Base-by-base conservation (phyloP, 2,329 filamentous ascomycete genomes). In the Colletotrichum spaethianum region DNA sequence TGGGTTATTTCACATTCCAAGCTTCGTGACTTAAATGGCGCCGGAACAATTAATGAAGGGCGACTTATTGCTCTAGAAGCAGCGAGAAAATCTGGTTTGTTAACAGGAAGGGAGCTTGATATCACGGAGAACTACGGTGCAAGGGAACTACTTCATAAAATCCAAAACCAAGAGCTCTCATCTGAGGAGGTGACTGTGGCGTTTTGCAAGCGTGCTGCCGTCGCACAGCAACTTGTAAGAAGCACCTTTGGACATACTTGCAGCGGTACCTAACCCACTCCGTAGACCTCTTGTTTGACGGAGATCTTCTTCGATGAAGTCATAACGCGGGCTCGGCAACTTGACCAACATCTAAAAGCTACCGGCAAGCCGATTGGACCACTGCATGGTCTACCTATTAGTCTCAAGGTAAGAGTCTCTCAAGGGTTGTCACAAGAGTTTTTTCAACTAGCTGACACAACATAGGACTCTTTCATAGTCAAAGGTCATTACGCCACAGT, bases 401-500 rank as follows among this genome's bases (percentile, higher is more conserved):
- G 70, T 23, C 63, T 77, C 56, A 84, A 82, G 74, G 76, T 75
- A 57, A 26, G 36, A 26, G 4, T 2, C 16, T 3, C 44, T 36
- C 4, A 3, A 20, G n/a, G 23, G 46, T 7, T 12, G 9, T 9
- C 33, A 26, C 14, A 23, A 31, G 14, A 28, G 11, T n/a, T 11
- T 16, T 31, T 52, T 77, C 4, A 74, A 77, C 28, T 31, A 31
- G 28, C 66, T 67, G 73, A 78, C 55, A 86, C 0, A 80, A 92
- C 55, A 16, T 91, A 93, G 77, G 90, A 92, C 79, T 88, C 88
- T 53, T 90, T 92, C 79, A 85, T 89, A 64, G 79, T 91, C 52
- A 80, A 82, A 3, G 85, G 88, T 55, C 81, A 85, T 40, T 85
- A 89, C 60, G 84, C 86, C 4, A 87, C 85, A 0, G 83, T 88